Evolutionary conservation across 2,329 filamentous ascomycete species (phyloP), one percentile per base, ranked within the genome.

Genomic region (Botrytis elliptica): DNA sequence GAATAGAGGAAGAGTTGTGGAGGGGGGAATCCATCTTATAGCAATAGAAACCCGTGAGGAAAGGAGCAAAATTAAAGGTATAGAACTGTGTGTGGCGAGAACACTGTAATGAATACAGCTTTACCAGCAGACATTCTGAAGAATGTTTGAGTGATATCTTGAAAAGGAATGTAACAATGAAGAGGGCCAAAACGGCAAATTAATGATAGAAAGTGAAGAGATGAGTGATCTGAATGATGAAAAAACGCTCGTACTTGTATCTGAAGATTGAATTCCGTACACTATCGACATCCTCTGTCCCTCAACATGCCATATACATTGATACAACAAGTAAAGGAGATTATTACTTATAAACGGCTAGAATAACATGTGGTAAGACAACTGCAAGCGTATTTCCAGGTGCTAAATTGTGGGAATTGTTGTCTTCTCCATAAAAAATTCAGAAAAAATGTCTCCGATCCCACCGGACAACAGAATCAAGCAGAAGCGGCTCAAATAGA

Each of bases 261-360:
- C 33, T 40, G 1, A 38, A 22, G 36, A 36, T 22, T 12, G 18
- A 9, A 46, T 18, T 44, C 42, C 16, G 4, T 44, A 9, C 7
- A 22, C 7, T 22, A 22, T 22, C 18, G 0, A 1, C 44, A 20
- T 20, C 18, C 7, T 46, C 44, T 49, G 9, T 8, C 6, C 20
- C 18, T 7, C 3, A 60, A 36, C 2, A 60, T 60, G 20, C 20
- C 20, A 60, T 60, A 36, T 16, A 36, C 3, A 60, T 60, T 10
- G 1, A 20, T 38, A 20, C 18, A 36, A 38, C 18, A 38, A 38
- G 1, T 22, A 12, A 38, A 5, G 4, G 9, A 38, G 9, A 60
- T 22, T 0, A 2, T 20, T 2, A 0, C 20, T 52, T n/a, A 6
- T 10, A 60, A 8, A 2, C 9, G 44, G 8, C 20, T 46, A 4